Evolutionary conservation across 495 filamentous ascomycete species (phyloP), one percentile per base, ranked within the genome.

Genomic region (Lasiosphaeris hirsuta): DNA sequence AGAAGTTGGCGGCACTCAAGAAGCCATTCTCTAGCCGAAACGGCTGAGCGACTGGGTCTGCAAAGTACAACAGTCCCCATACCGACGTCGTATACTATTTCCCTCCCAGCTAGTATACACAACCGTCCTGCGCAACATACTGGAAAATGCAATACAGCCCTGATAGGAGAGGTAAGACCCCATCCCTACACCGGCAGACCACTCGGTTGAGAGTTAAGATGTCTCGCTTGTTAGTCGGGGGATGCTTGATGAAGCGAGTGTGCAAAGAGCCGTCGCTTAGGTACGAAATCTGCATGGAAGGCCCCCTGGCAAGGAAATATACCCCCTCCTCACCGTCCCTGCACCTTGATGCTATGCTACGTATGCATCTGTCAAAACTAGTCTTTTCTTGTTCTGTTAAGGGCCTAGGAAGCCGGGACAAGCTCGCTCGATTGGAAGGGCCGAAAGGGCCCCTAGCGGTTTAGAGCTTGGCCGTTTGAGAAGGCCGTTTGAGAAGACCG

Each of bases 401-500:
- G 23, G 23, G 23, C 45, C 49, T 36, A 52, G 53, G 33, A 47
- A 46, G 53, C 43, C 30, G 54, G 43, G 54, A 40, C 42, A 54
- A 39, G 13, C 35, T 30, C 14, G 30, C 46, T 56, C 58, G 58
- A 53, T 15, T 56, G 37, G 38, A 56, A 61, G 58, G 58, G 56
- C 52, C 58, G 58, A 61, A 58, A 44, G 17, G 13, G 46, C 30
- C 13, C 39, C 7, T 34, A 6, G 14, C 19, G 38, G 6, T 23
- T 35, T 33, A 10, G 51, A 10, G 14, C 23, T 43, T n/a, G 43
- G 43, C 34, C 14, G 40, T 38, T 18, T 14, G 17, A 56, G 18
- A 52, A 30, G 5, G 5, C 23, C 23, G 23, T 2, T 33, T 14
- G 17, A 56, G 18, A 52, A 30, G 5, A 30, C 23, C 23, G 23